phyloP scores from a whole-genome alignment of 805 yeast genomes.

The Starmerella ratchasimensis region DNA sequence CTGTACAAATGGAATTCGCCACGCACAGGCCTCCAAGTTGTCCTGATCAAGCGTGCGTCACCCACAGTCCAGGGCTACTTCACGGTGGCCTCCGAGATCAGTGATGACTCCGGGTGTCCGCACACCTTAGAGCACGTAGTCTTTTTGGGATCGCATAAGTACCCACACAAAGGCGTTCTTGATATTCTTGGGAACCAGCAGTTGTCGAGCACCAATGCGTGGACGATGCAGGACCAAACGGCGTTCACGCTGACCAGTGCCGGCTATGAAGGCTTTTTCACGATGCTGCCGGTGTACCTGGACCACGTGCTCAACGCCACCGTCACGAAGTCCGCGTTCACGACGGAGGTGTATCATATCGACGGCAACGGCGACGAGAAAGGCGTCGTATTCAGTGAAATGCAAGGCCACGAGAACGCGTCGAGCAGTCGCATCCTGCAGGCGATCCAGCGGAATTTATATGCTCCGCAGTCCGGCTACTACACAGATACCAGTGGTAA shows the following conservation, averaged over 20 bases:
- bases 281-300: constrained; percentile 71
- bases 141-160: constrained; percentile 83
- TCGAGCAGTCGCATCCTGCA: constrained; percentile 44
- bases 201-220: constrained; percentile 82
- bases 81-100: constrained; percentile 87
- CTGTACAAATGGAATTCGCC: constrained; percentile 54
- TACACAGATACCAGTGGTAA: constrained; percentile 91
- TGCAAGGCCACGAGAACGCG: constrained; percentile 83
- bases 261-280: constrained; percentile 89
- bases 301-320: constrained; percentile 82
- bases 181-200: constrained; percentile 77
- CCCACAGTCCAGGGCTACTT: constrained; percentile 86
- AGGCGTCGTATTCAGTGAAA: constrained; percentile 94
- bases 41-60: constrained; percentile 61
- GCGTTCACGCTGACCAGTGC: constrained; percentile 85
- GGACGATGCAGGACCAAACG: constrained; percentile 94
- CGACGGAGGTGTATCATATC: constrained; percentile 88
- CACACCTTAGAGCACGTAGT: constrained; percentile 90
- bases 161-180: constrained; percentile 81
- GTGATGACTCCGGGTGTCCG: constrained; percentile 80
- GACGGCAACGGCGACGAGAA: constrained; percentile 84
- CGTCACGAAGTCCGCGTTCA: constrained; percentile 74
- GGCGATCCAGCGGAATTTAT: constrained; percentile 23
- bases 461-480: constrained; percentile 56
- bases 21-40: constrained; percentile 71